phyloP scores from a whole-genome alignment of 805 yeast species.

The Wickerhamiella kazuoi region DNA sequence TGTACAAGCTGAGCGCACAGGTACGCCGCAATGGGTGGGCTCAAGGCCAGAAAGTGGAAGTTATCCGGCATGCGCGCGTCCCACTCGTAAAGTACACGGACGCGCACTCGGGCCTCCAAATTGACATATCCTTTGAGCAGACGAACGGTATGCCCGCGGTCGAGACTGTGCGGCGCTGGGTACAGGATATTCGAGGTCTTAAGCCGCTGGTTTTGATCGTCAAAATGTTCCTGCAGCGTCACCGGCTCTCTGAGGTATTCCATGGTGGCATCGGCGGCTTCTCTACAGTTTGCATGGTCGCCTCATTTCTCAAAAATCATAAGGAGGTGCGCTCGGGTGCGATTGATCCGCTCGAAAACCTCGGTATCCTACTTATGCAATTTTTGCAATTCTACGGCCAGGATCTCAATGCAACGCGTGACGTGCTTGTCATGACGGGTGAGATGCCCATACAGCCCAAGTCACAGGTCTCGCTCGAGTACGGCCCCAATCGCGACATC shows the following conservation, averaged over 20 bases:
- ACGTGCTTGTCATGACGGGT: conserved; percentile 50
- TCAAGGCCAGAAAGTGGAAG: conserved; percentile 42
- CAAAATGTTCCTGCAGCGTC: conserved; percentile 65
- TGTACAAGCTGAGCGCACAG: conserved; percentile 57
- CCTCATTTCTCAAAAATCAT: conserved; percentile 60
- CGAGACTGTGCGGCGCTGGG: conserved; percentile 56
- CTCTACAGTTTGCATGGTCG: conserved; percentile 73
- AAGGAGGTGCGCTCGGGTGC: conserved; percentile 55
- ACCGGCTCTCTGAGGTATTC: conserved; percentile 71
- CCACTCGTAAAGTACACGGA: conserved; percentile 89
- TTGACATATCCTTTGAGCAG: conserved; percentile 82
- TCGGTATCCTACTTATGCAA: conserved; percentile 76
- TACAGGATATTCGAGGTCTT: conserved; percentile 53
- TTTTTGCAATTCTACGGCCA: conserved; percentile 86
- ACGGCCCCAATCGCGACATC: not conserved
- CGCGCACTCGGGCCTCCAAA: conserved; percentile 46
- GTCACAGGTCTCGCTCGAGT: not conserved
- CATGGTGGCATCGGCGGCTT: conserved; percentile 93
- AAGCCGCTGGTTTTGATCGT: conserved; percentile 66
- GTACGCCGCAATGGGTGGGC: conserved; percentile 48
- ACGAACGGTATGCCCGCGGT: conserved; percentile 72
- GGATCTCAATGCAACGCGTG: conserved; percentile 68
- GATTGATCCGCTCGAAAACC: conserved; percentile 50
- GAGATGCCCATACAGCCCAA: conserved; percentile 21
- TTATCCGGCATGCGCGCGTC: conserved; percentile 76